phyloP scores from a whole-genome alignment of 345 rosid species.

The Anacardium occidentale region DNA sequence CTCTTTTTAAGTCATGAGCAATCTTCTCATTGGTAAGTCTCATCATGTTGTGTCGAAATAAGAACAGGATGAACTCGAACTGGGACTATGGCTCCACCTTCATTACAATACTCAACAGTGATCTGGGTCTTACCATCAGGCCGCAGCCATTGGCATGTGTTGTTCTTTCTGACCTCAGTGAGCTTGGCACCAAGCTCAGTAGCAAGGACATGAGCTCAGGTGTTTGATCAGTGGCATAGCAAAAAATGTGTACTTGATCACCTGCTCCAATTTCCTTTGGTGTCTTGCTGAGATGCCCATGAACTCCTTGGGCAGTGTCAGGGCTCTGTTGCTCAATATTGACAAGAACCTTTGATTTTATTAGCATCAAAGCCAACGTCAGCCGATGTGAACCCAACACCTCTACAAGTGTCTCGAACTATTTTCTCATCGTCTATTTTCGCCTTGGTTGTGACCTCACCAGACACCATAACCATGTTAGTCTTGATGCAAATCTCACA shows the following conservation, averaged over 20 bases:
- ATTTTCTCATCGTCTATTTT: constrained; percentile 69
- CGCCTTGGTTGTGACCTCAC: constrained; percentile 79
- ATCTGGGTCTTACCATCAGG: constrained; percentile 89
- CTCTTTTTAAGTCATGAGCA: constrained; percentile 63
- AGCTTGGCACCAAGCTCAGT: constrained; percentile 84
- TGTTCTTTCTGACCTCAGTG: constrained; percentile 79
- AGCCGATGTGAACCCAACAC: constrained; percentile 62
- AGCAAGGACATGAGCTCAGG: constrained; percentile 70
- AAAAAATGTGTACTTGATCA: constrained; percentile 83
- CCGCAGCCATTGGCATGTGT: constrained; percentile 74
- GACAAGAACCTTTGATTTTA: constrained; percentile 68
- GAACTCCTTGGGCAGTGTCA: constrained; percentile 82
- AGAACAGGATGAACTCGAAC: constrained; percentile 72
- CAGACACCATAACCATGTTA: constrained; percentile 82
- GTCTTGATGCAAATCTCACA: constrained; percentile 86
- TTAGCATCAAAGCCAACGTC: constrained; percentile 84
- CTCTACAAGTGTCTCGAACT: constrained; percentile 73
- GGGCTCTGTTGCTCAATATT: constrained; percentile 82
- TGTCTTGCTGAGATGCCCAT: constrained; percentile 71
- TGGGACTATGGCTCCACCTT: constrained; percentile 71
- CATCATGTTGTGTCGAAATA: constrained; percentile 84
- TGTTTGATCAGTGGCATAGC: constrained; percentile 79
- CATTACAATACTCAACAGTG: constrained; percentile 67
- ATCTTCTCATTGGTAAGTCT: constrained; percentile 67
- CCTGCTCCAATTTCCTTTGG: constrained; percentile 93